Percentiles rank a stretch among this genome's conserved stretches.
Conservation (phyloP, 1,284 basidiomycete species). For the Melanopsichium pennsylvanicum region DNA sequence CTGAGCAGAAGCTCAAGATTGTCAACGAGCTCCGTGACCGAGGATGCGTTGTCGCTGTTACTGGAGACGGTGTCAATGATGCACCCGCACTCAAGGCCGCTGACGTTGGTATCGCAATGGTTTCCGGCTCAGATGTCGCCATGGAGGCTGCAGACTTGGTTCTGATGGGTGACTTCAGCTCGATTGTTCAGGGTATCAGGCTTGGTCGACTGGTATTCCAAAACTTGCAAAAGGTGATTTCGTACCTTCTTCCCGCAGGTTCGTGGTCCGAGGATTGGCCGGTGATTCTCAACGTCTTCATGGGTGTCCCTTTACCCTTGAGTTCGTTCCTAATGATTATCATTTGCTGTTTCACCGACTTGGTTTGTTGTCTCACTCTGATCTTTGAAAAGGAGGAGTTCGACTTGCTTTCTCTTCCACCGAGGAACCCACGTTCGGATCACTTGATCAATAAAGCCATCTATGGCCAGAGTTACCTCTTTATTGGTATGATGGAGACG, state of each 20-base stretch:
- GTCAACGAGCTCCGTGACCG: slow-evolving; percentile 73
- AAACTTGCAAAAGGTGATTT: slow-evolving; percentile 72
- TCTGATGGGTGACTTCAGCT: slow-evolving; percentile 52
- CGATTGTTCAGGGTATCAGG: slow-evolving; percentile 54
- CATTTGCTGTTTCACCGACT: slow-evolving; percentile 69
- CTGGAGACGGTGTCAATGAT: slow-evolving; percentile 78
- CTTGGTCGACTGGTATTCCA: slow-evolving; percentile 74
- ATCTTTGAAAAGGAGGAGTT: slow-evolving; percentile 73
- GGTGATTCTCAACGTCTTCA: slow-evolving; percentile 71
- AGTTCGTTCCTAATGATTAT: slow-evolving; percentile 69
- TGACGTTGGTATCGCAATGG: slow-evolving; percentile 69
- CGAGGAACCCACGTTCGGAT: slow-evolving; percentile 48
- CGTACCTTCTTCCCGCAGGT: slow-evolving; percentile 64
- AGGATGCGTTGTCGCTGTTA: slow-evolving; percentile 71
- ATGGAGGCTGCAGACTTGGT: slow-evolving; percentile 63
- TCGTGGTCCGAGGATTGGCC: slow-evolving; percentile 77
- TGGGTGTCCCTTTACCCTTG: slow-evolving; percentile 71
- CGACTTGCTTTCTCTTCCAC: slow-evolving; percentile 67
- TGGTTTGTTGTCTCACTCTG: slow-evolving; percentile 69
- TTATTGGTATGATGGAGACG: slow-evolving; percentile 72
- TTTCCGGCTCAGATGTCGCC: slow-evolving; percentile 67
- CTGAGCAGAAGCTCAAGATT: slow-evolving; percentile 75
- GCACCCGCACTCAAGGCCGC: slow-evolving; percentile 70
- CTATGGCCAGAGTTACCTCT: slow-evolving; percentile 74
- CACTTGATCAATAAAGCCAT: slow-evolving; percentile 70